Percentiles rank a stretch among this genome's conserved stretches.
Evolutionary conservation across 2,329 filamentous ascomycete species (phyloP).

Genomic region (Lachnellula willkommii): DNA sequence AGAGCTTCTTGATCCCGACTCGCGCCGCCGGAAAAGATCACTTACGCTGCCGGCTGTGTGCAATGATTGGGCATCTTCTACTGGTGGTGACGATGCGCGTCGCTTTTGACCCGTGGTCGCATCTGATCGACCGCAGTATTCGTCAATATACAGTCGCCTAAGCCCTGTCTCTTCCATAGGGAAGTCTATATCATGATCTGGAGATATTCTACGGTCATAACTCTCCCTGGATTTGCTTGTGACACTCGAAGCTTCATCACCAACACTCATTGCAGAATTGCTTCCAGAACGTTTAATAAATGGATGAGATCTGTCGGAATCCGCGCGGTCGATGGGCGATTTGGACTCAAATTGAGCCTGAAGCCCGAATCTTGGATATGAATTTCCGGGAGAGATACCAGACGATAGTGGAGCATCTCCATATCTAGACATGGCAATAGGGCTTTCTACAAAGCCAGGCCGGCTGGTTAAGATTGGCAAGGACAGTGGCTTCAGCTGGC

Average conservation of each 20-base stretch:
- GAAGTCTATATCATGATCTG: constrained; percentile 38
- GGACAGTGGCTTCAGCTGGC: constrained; percentile 32
- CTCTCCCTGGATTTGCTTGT: constrained; percentile 51
- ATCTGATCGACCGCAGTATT: constrained; percentile 36
- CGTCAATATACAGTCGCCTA: constrained; percentile 48
- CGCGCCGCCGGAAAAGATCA: constrained; percentile 31
- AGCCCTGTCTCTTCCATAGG: constrained; percentile 49
- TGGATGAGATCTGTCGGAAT: constrained; percentile 28
- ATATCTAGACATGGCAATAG: constrained; percentile 26
- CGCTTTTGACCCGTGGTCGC: constrained; percentile 53
- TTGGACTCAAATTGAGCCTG: constrained; percentile 25
- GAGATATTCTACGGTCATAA: constrained; percentile 51
- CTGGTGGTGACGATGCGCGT: constrained; percentile 56
- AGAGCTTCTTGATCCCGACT: constrained; percentile 50
- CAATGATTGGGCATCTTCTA: constrained; percentile 40
- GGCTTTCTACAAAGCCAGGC: constrained; percentile 27
- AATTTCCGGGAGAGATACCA: constrained; percentile 26
- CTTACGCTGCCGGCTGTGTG: constrained; percentile 31
- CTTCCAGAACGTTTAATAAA: constrained; percentile 41
- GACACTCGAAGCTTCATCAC: constrained; percentile 46
- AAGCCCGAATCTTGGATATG: constrained; percentile 19
- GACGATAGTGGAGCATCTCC: constrained; percentile 28
- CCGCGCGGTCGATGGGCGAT: constrained; percentile 28
- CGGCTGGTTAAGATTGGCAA: constrained; percentile 29
- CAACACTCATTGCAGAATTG: constrained; percentile 35